Conservation (phyloP, 768 basidiomycete genomes). For the Mycena vitilis region DNA sequence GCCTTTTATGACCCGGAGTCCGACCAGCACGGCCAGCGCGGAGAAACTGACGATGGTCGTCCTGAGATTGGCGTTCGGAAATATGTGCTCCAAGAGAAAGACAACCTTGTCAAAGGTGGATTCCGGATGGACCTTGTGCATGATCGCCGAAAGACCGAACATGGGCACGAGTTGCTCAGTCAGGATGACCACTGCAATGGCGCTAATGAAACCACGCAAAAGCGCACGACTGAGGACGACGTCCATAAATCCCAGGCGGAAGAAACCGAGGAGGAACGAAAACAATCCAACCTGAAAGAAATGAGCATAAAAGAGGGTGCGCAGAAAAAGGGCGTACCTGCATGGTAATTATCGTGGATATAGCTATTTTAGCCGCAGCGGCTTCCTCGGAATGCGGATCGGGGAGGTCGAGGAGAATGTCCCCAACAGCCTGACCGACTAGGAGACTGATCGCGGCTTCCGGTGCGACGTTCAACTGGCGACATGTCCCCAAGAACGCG, state of each 20-base stretch:
- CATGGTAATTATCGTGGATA: constrained; percentile 85
- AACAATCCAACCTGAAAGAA: constrained; percentile 80
- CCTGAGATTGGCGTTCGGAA: constrained; percentile 66
- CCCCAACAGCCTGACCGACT: constrained; percentile 86
- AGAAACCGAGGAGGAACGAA: constrained; percentile 86
- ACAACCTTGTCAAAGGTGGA: constrained; percentile 80
- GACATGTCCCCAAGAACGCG: constrained; percentile 88
- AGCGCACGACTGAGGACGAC: constrained; percentile 92
- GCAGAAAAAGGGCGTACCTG: constrained; percentile 62
- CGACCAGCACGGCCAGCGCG: constrained; percentile 73
- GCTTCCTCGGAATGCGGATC: constrained; percentile 57
- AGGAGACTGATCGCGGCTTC: constrained; percentile 91
- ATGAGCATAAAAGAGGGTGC: not conserved
- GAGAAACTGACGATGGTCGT: constrained; percentile 84
- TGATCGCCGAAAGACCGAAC: constrained; percentile 78
- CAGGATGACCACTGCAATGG: constrained; percentile 86
- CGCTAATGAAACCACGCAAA: constrained; percentile 88
- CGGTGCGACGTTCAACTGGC: constrained; percentile 85
- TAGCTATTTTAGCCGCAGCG: constrained; percentile 69
- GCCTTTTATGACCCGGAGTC: constrained; percentile 67
- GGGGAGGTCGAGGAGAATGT: constrained; percentile 63
- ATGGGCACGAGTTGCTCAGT: constrained; percentile 91
- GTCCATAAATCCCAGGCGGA: constrained; percentile 92
- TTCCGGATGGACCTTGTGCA: constrained; percentile 66
- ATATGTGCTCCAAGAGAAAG: constrained; percentile 75